Evolutionary conservation across 2,329 filamentous ascomycete species (phyloP), one percentile per base, ranked within the genome.

Genomic region (Trichoderma atrobrunneum): DNA sequence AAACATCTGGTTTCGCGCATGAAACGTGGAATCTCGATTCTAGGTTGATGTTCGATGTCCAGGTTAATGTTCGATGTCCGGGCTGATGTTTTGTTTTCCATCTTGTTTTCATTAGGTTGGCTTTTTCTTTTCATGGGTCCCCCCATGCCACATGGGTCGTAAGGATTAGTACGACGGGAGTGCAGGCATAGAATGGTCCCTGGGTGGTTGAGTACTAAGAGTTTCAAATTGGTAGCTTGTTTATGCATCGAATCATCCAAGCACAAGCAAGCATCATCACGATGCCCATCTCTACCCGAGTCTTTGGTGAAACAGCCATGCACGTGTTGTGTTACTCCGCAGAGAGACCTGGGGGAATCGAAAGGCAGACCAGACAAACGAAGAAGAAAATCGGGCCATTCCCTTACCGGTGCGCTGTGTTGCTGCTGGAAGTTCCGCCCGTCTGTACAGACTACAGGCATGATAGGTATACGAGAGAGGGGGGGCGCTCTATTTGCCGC

Each of bases 1-100:
- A 62, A 61, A 54, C 57, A 69, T n/a, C 36, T 34, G 39, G 57
- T 69, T 51, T 69, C 66, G 21, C 28, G 66, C 65, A 68, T 68
- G 26, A 60, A 68, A 68, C 66, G 57, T 54, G 54, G 57, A 62
- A 69, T 69, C 57, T 69, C 57, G 66, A 69, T 69, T 36, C 64
- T 18, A 12, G 7, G 24, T 28, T 54, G 26, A 18, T 64, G 62
- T 21, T 64, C 26, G 11, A 54, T 51, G 61, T 24, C 43, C 43
- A 26, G 28, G 36, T 48, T 21, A 7, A 56, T 16, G 43, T 21
- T 30, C 48, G 11, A 21, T 54, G 21, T 21, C 48, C 48, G 5
- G 1, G 11, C 21, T 11, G 10, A 51, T 51, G 7, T 18, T 32
- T 32, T 28, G 16, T 59, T 59, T 8, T 28, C 39, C 39, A 43